phyloP scores from a whole-genome alignment of 176 grass and related monocot genomes.

The Oryza longistaminata region DNA sequence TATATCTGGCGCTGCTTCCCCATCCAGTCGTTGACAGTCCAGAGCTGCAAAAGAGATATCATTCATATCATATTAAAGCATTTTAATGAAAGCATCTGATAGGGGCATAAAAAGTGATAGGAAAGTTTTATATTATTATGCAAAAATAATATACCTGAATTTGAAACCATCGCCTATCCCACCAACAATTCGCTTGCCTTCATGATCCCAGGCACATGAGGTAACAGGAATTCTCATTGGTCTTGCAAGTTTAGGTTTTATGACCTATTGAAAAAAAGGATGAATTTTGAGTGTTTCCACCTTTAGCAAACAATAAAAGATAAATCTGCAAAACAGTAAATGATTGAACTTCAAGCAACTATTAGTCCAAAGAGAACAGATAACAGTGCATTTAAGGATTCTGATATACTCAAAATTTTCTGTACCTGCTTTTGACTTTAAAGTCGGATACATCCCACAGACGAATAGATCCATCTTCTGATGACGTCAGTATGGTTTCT shows the following conservation, averaged over 20 bases:
- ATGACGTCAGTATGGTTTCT: slow-evolving; percentile 90
- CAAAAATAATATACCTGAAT: slow-evolving; percentile 62
- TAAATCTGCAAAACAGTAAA: slow-evolving; percentile 8
- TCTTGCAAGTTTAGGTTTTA: slow-evolving; percentile 89
- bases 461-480: slow-evolving; percentile 96
- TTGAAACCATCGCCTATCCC: slow-evolving; percentile 92
- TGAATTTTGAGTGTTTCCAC: slow-evolving; percentile 13
- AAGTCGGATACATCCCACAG: slow-evolving; percentile 94
- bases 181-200: slow-evolving; percentile 85
- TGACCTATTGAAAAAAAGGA: slow-evolving; percentile 61
- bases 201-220: slow-evolving; percentile 91
- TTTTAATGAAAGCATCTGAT: slow-evolving; percentile 5
- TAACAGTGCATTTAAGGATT: slow-evolving; percentile 15
- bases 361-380: not conserved
- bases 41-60: slow-evolving; percentile 55
- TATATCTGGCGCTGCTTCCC: slow-evolving; percentile 98
- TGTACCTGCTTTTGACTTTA: slow-evolving; percentile 94
- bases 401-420: not conserved
- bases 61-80: slow-evolving; percentile 9
- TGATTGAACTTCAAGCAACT: slow-evolving; percentile 12
- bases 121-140: slow-evolving; percentile 1
- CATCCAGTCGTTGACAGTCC: slow-evolving; percentile 96
- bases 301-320: not conserved
- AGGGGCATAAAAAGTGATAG: slow-evolving; percentile 2
- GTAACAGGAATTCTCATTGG: slow-evolving; percentile 85